Evolutionary conservation across 306 rosid genomes (phyloP), one percentile per base, ranked within the genome.

Genomic region (Lablab purpureus): DNA sequence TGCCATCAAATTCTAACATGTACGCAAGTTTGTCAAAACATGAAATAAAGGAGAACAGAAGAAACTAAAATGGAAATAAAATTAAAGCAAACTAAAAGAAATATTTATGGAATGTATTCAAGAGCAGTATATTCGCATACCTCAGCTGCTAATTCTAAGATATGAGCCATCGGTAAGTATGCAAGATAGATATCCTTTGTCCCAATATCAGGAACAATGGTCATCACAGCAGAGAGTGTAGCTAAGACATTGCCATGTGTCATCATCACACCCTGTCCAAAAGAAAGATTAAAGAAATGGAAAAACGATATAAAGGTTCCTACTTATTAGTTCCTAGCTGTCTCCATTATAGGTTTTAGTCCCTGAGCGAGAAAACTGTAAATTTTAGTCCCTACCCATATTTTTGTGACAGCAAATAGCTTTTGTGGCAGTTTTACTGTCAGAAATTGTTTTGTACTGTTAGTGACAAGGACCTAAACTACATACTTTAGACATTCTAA

Each of bases 101-200:
- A 73, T 36, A 81, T 74, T 79, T 28, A 25, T 52, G 67, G 47
- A 72, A 78, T 49, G 10, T 4, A 84, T 71, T 76, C 55, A 12
- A 58, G 64, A 64, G 40, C 58, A 43, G 54, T 68, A 76, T 71
- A 73, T 77, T 37, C 59, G 32, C 81, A 73, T 80, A 93, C 98
- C 94, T 93, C 98, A 55, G 98, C 98, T 45, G 87, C 97, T 77
- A 93, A 82, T 83, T 93, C 98, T 82, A 93, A 93, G 84, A 93
- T 91, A 89, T 93, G 98, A 88, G 98, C 98, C 72, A 93, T 87
- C 14, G 97, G 98, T 75, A 93, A 86, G 77, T 88, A 93, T 73
- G 98, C 98, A 51, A 93, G 81, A 83, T 91, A 93, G 68, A 89
- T 55, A 83, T 93, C 98, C 80, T 82, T 89, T 80, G 73, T 91